Conservation (phyloP, 2,329 filamentous ascomycete species). For the Aulographum hederae region DNA sequence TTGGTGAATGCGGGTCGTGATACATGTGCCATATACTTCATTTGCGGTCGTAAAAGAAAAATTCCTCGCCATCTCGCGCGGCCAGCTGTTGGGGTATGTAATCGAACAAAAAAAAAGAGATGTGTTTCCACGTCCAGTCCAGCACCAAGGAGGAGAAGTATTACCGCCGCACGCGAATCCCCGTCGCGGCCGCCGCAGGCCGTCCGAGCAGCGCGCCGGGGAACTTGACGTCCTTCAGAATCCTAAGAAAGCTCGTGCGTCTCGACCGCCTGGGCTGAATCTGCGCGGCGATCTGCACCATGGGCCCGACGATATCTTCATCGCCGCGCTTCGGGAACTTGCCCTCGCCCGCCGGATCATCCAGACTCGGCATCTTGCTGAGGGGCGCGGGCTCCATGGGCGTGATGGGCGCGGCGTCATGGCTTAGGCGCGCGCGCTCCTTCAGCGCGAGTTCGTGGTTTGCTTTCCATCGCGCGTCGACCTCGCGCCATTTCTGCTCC, state of each 20-base stretch:
- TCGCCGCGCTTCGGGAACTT: slow-evolving; percentile 84
- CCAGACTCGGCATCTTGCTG: slow-evolving; percentile 48
- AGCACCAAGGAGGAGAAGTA: too few relatives aligned
- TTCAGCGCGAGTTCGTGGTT: slow-evolving; percentile 47
- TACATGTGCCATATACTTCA: too few relatives aligned
- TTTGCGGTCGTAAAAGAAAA: too few relatives aligned
- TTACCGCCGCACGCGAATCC: too few relatives aligned
- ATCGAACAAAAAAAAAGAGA: too few relatives aligned
- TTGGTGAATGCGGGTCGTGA: too few relatives aligned
- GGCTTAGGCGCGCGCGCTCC: slow-evolving; percentile 16
- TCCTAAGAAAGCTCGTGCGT: slow-evolving; percentile 23
- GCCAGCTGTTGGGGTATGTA: too few relatives aligned
- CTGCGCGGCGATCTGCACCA: slow-evolving; percentile 35
- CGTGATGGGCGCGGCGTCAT: slow-evolving; percentile 16
- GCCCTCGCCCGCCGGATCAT: slow-evolving; percentile 46
- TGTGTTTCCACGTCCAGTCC: too few relatives aligned
- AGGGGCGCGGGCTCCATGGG: slow-evolving; percentile 34
- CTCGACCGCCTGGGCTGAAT: slow-evolving; percentile 16
- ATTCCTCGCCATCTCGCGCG: too few relatives aligned
- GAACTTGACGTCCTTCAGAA: slow-evolving; percentile 17
- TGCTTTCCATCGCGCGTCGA: slow-evolving; percentile 55
- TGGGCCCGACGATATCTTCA: slow-evolving; percentile 84
- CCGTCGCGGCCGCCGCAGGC: too few relatives aligned
- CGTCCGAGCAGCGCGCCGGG: not conserved
- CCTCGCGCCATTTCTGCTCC: slow-evolving; percentile 73